A percentile compares a stretch with the other conserved stretches of the same genome.
Conservation (phyloP, 1,284 basidiomycete genomes). For the Xerocomus amazonicus region DNA sequence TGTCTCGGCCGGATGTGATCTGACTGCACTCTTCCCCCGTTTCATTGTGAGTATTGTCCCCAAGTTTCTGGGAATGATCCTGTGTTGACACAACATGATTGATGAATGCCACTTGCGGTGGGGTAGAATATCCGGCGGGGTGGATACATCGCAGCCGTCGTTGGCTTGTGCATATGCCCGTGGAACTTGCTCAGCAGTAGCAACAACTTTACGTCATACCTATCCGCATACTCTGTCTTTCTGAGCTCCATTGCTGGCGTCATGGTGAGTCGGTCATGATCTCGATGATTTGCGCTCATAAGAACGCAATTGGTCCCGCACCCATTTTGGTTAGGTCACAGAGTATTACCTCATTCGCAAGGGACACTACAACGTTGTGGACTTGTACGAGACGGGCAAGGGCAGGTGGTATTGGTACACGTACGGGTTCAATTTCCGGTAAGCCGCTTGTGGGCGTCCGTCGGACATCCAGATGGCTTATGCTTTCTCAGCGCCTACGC, state of each 20-base stretch:
- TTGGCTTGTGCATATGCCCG: conserved; percentile 73
- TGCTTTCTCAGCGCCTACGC: conserved; percentile 53
- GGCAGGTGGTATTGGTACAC: conserved; percentile 77
- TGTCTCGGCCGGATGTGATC: conserved; percentile 80
- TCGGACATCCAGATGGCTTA: background rate
- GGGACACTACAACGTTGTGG: conserved; percentile 68
- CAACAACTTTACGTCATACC: conserved; percentile 79
- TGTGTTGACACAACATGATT: background rate
- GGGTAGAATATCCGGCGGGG: conserved; percentile 78
- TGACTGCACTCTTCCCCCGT: conserved; percentile 76
- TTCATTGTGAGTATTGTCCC: conserved; percentile 54
- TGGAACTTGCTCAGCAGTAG: conserved; percentile 80
- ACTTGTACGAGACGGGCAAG: conserved; percentile 61
- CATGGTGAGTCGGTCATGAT: conserved; percentile 47
- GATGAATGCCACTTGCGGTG: background rate
- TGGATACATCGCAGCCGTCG: conserved; percentile 72
- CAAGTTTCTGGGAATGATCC: background rate
- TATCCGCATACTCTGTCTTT: conserved; percentile 82
- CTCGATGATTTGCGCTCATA: background rate
- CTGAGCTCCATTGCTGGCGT: conserved; percentile 79
- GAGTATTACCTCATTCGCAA: conserved; percentile 80
- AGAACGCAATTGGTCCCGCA: background rate
- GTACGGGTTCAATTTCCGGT: conserved; percentile 71
- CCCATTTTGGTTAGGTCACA: conserved; percentile 44
- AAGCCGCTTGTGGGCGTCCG: conserved; percentile 7